These are phyloP conservation scores for Lactarius pseudohatsudake DNA, from an alignment of 768 basidiomycete species.

Conservation along the genomic window DNA sequence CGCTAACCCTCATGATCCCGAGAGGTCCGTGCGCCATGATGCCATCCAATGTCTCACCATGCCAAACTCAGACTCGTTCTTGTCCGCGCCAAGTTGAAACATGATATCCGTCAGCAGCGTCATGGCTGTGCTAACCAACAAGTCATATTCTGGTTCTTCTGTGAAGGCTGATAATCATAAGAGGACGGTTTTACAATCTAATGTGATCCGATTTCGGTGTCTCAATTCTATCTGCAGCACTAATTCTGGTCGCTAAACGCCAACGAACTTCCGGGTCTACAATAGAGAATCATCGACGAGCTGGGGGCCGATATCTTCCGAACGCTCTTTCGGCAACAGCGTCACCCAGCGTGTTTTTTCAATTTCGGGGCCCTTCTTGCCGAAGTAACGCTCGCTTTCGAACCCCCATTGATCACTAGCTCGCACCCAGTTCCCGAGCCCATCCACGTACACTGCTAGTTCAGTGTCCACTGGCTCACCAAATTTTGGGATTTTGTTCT, in stretches of 20 bases:
- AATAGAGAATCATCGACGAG: slow-evolving; percentile 24
- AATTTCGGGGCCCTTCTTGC: slow-evolving; percentile 27
- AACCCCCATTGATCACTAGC: slow-evolving; percentile 46
- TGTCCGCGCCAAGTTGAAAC: too few species aligned
- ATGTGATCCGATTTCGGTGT: background rate
- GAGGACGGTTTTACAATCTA: background rate
- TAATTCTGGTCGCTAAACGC: background rate
- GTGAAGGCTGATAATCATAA: background rate
- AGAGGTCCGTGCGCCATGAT: too few species aligned
- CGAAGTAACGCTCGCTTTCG: slow-evolving; percentile 35
- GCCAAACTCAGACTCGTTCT: too few species aligned
- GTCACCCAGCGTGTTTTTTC: slow-evolving; percentile 28
- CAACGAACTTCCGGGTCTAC: background rate
- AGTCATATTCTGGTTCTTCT: too few species aligned
- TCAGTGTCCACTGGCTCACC: slow-evolving; percentile 40
- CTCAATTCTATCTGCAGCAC: too few species aligned
- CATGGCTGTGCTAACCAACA: too few species aligned
- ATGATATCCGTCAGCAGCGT: too few species aligned
- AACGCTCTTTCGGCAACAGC: slow-evolving; percentile 26
- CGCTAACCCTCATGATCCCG: too few species aligned
- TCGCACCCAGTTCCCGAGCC: slow-evolving; percentile 47
- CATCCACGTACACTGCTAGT: slow-evolving; percentile 41
- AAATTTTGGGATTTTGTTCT: slow-evolving; percentile 39
- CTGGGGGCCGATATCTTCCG: slow-evolving; percentile 27
- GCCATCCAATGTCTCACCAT: too few species aligned